These are phyloP conservation scores for Metschnikowia colocasiae DNA, from an alignment of 805 yeast species.

Conservation along the genomic window DNA sequence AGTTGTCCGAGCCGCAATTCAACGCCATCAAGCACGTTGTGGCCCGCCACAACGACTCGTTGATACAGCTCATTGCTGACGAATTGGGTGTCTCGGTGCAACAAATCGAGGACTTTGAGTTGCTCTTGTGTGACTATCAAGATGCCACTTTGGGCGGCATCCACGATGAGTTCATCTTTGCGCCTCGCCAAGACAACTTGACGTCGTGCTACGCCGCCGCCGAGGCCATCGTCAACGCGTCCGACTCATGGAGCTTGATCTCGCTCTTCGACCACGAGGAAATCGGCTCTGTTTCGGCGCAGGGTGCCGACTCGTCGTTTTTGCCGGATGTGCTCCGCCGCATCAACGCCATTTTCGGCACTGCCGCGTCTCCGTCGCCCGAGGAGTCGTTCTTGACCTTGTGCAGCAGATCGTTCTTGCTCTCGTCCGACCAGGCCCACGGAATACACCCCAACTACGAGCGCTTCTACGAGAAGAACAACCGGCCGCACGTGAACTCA, in stretches of 20 bases:
- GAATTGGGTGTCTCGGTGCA: conserved; percentile 50
- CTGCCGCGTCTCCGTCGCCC: conserved; percentile 46
- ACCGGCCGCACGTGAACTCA: conserved; percentile 74
- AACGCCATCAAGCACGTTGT: conserved; percentile 61
- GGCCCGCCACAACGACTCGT: conserved; percentile 71
- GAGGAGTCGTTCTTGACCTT: conserved; percentile 4
- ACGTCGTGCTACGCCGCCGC: conserved; percentile 82
- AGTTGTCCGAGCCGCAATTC: conserved; percentile 51
- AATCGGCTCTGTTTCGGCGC: conserved; percentile 89
- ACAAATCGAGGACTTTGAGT: conserved; percentile 87
- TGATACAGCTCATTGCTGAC: conserved; percentile 64
- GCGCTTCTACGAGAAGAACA: conserved; percentile 68
- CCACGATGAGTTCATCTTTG: conserved; percentile 83
- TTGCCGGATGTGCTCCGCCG: conserved; percentile 75
- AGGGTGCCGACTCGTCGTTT: conserved; percentile 94
- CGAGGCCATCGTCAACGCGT: conserved; percentile 60
- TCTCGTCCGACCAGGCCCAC: conserved; percentile 96
- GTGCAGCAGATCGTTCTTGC: conserved; percentile 57
- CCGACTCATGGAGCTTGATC: conserved; percentile 52
- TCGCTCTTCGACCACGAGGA: conserved; percentile 96
- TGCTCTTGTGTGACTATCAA: conserved; percentile 81
- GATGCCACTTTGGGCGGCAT: conserved; percentile 82
- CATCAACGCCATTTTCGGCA: conserved; percentile 41
- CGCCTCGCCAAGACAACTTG: conserved; percentile 88
- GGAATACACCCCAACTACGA: conserved; percentile 93